Evolutionary conservation across 257 asterid genomes (phyloP).

Genomic region (Solanum etuberosum): DNA sequence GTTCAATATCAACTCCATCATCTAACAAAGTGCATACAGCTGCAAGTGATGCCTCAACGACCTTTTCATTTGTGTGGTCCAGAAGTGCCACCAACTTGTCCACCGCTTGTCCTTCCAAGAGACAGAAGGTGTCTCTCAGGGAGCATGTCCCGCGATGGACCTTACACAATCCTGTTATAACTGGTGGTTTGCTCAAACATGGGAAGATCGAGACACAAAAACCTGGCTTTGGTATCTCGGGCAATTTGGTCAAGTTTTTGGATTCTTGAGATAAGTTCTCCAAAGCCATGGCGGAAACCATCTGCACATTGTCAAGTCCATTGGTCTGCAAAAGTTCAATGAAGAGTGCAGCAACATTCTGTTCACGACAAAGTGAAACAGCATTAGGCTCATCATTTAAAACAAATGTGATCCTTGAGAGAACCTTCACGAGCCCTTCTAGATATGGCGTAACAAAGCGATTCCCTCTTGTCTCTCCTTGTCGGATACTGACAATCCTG

Average conservation of each 20-base stretch:
- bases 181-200: constrained; percentile 56
- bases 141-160: constrained; percentile 73
- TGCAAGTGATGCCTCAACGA: constrained; percentile 86
- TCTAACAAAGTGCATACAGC: constrained; percentile 75
- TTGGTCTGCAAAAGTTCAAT: constrained; percentile 67
- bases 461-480: constrained; percentile 63
- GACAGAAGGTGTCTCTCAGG: constrained; percentile 63
- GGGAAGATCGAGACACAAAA: constrained; percentile 55
- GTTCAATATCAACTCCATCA: constrained; percentile 65
- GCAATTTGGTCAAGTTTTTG: constrained; percentile 51
- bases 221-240: constrained; percentile 50
- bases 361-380: constrained; percentile 46
- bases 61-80: constrained; percentile 74
- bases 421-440: constrained; percentile 90
- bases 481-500: constrained; percentile 49
- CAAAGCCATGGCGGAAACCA: constrained; percentile 82
- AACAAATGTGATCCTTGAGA: constrained; percentile 62
- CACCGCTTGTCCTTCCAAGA: constrained; percentile 77
- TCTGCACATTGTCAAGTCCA: constrained; percentile 88
- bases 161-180: constrained; percentile 50
- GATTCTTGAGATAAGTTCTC: constrained; percentile 80
- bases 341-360: constrained; percentile 57
- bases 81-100: constrained; percentile 69
- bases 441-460: constrained; percentile 81
- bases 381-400: constrained; percentile 49